Evolutionary conservation across 2,329 filamentous ascomycete species (phyloP).

Genomic region (Talaromyces albobiverticillius): DNA sequence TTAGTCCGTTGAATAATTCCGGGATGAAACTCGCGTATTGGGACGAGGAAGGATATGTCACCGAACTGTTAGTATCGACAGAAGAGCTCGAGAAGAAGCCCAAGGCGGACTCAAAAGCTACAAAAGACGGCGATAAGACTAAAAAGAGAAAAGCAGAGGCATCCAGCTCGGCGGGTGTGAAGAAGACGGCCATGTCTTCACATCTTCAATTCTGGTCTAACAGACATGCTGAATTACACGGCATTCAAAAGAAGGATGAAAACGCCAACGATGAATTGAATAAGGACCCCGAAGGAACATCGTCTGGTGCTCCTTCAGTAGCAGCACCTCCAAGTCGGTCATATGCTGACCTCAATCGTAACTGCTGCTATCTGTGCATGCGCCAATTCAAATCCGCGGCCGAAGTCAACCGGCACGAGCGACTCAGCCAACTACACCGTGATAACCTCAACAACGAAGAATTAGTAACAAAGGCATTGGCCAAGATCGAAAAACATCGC

Average conservation of each 20-base stretch:
- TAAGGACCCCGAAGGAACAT: conserved; percentile 14
- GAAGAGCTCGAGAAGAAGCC: conserved; percentile 41
- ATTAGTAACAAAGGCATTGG: conserved; percentile 39
- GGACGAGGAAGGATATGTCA: conserved; percentile 71
- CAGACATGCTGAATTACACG: conserved; percentile 65
- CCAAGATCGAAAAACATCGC: conserved; percentile 43
- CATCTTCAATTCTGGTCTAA: conserved; percentile 71
- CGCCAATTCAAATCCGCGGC: conserved; percentile 55
- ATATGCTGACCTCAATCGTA: conserved; percentile 58
- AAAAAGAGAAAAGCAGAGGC: conserved; percentile 49
- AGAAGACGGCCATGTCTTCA: conserved; percentile 56
- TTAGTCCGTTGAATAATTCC: conserved; percentile 67
- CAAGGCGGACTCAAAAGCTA: conserved; percentile 29
- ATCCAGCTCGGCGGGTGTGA: conserved; percentile 29
- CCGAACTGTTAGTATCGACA: conserved; percentile 59
- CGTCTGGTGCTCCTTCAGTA: conserved; percentile 18
- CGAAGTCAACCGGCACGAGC: conserved; percentile 59
- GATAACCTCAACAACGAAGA: conserved; percentile 53
- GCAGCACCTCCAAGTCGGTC: conserved; percentile 49
- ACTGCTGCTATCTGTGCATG: conserved; percentile 62
- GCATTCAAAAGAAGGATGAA: conserved; percentile 38
- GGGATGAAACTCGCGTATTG: conserved; percentile 70
- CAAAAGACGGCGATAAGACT: conserved; percentile 42
- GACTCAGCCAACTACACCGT: conserved; percentile 56
- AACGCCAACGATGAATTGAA: conserved; percentile 18